Evolutionary conservation across 202 grass and related monocot species (phyloP), one percentile per base, ranked within the genome.

Genomic region (Zoysia matrella): DNA sequence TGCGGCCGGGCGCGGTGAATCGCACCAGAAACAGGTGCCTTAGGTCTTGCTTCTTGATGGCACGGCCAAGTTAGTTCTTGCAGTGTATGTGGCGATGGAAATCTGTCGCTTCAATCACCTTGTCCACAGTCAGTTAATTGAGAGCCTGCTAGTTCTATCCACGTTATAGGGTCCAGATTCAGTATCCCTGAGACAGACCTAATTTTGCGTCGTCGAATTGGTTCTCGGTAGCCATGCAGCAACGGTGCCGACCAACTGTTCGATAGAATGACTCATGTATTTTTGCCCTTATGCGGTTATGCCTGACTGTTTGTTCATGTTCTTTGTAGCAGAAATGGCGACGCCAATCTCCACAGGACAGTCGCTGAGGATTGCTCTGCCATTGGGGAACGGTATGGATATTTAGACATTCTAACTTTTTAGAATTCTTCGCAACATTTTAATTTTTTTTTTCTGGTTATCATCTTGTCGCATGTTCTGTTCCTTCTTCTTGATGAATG

Each of bases 231-330:
- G 22, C 4, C 2, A 2, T 47, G 0, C 12, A 6, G 47, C 36
- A 5, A 44, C 1, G n/a, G 5, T 47, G 86, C 74, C 46, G 52
- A 40, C 53, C 8, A 76, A 41, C 41, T 80, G 82, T 89, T 89
- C 47, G 82, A 49, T 65, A 11, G 4, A 89, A 89, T 84, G 76
- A 41, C 36, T 18, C 55, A 3, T 1, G 16, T 3, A 47, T 52
- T 1, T 48, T 52, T 68, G 11, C 44, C 1, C 9, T 42, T 60
- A 12, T 4, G 22, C 22, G 22, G 22, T 22, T 22, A 1, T 16
- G 63, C 42, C 11, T 69, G 63, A 52, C 16, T 52, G 4, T 36
- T 10, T 41, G 3, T 18, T 82, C 53, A 3, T 56, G 14, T 80
- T 61, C 22, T 22, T 22, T 3, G 8, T 14, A 14, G 10, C 72